Evolutionary conservation across 2,329 filamentous ascomycete genomes (phyloP), one percentile per base, ranked within the genome.

Genomic region (Beauveria sp.): DNA sequence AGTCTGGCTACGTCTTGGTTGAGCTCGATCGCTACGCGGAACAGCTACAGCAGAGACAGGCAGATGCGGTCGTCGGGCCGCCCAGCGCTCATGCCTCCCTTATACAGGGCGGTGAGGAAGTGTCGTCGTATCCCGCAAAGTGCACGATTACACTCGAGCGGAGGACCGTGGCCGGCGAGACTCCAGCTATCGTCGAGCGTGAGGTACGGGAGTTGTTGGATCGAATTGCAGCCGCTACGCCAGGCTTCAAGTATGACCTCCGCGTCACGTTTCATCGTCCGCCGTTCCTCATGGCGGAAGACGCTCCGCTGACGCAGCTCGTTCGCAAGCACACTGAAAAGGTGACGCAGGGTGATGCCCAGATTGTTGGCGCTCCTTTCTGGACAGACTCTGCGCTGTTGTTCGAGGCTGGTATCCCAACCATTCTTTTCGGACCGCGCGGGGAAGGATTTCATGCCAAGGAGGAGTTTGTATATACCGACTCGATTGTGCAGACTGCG

Each of bases 311-410:
- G 26, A 72, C 74, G 0, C 61, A 70, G 4, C 67, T 74, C 5
- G 70, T 75, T 0, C 55, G 66, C 1, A 64, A 71, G 0, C 66
- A 70, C 42, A 69, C 73, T 1, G 60, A 67, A 2, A 47, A 65
- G 3, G 65, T 70, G 0, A 64, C 76, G 1, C 73, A 70, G 0
- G 60, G 43, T 8, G 59, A 70, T 0, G 68, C 72, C 0, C 60
- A 59, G 0, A 62, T 78, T 0, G 30, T 58, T 2, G 72, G 71
- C 7, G 73, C 67, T 1, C 66, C 73, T 0, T 81, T 74, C 63
- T 83, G 80, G 81, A 79, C 78, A 0, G 79, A 83, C 65, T 78
- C 75, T n/a, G 80, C 80, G 1, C 66, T 82, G 14, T 64, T 83
- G 1, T 70, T 73, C 1, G 71, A 76, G 20, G 70, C 68, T 16